Base-by-base conservation (phyloP, 202 grass and related monocot genomes). In the Zizania palustris region DNA sequence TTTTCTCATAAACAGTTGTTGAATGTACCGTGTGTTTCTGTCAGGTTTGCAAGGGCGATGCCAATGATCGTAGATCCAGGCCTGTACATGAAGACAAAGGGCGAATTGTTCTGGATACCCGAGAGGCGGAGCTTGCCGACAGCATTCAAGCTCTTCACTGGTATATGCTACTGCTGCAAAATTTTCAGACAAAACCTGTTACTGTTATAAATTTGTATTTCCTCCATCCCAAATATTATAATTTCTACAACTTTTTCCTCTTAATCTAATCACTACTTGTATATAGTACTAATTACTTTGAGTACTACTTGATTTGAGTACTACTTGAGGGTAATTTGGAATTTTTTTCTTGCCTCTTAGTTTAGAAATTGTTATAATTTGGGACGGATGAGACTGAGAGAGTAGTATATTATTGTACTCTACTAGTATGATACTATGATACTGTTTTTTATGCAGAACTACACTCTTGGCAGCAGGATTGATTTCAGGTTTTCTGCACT, bases 21-120 rank as follows among this genome's bases (percentile, higher is more conserved):
- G 37, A 92, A 43, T 21, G 7, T 7, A 10, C 3, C 49, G 56
- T 15, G 34, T 69, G 7, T 20, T 73, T 36, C 19, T 4, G 3
- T 15, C 67, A 98, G 96, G 76, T 82, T 77, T 4, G 89, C 90
- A 11, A 81, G 96, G 82, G 96, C 87, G 48, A 94, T 90, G 80
- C 96, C 96, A 33, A 55, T 98, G 69, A 89, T 98, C 44, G 38
- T 98, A 18, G 96, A 98, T 72, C 96, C 96, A 43, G 91, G 85
- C 56, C 87, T 98, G 11, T 92, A 95, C 85, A 82, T 56, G 80
- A 82, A 82, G 37, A 82, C 65, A 0, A 98, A 98, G 60, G 55
- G 74, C 14, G 96, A 98, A 6, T 80, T 98, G 12, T 92, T 94
- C 53, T 98, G 87, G 91, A 67, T 90, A 2, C 48, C 83, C n/a